Evolutionary conservation across 768 basidiomycete species (phyloP), one percentile per base, ranked within the genome.

Genomic region (Chalciporus sphaerocephalus): DNA sequence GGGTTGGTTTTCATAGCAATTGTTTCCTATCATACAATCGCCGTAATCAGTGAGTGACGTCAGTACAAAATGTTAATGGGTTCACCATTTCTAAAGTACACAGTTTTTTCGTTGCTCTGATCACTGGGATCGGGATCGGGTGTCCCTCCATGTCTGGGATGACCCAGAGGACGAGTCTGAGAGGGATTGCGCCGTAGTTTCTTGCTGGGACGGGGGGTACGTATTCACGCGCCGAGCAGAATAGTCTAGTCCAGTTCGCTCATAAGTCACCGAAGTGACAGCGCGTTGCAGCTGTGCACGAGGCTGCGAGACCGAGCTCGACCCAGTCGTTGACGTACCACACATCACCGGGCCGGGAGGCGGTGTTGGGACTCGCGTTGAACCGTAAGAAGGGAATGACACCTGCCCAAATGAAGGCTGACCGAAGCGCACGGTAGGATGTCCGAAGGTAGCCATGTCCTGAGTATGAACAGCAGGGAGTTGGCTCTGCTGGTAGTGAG

Each of bases 361-460:
- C 4, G 41, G 17, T 10, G 39, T 42, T 1, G 48, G 15, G 30
- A 6, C 30, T 17, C 6, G 47, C 17, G 41, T 35, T 27, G 52
- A 51, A 11, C 48, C 12, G 18, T 50, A 53, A 5, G 38, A 7
- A 1, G 54, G 38, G 36, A 60, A 54, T 2, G 56, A 46, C 10
- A 38, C 35, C 23, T 59, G 54, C 2, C 50, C 59, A 20, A 64
- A 61, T 13, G 58, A 58, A 2, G 65, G 36, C 35, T 65, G 62
- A 5, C 52, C 51, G 23, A 64, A 64, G 18, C 47, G 46, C 42
- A 40, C 42, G 3, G 38, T 4, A n/a, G 46, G 23, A 12, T 50
- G 56, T 32, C 33, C 58, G 15, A 42, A 44, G 2, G 18, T 16
- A 20, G 7, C 23, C 0, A 25, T 3, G 6, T 59, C 57, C 25